Conservation (phyloP, 257 asterid species). For the Catharanthus roseus region DNA sequence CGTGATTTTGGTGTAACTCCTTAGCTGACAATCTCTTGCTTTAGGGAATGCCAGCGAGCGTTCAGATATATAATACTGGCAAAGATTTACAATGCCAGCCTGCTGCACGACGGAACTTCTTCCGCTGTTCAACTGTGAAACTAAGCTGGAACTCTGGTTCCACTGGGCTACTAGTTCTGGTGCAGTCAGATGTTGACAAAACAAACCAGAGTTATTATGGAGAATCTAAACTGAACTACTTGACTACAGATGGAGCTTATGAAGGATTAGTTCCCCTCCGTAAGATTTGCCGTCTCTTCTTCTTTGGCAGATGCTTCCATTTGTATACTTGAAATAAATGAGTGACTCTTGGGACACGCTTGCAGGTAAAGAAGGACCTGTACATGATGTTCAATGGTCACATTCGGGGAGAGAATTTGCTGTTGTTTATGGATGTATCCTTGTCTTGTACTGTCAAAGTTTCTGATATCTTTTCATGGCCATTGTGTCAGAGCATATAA, state of each 20-base stretch:
- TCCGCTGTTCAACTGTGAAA: constrained; percentile 90
- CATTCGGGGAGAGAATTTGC: constrained; percentile 85
- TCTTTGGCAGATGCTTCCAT: constrained; percentile 6
- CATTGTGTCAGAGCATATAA: too few species aligned
- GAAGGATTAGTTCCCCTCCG: constrained; percentile 97
- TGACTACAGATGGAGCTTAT: constrained; percentile 88
- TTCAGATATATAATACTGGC: constrained; percentile 70
- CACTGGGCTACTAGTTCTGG: constrained; percentile 78
- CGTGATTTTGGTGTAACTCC: constrained; percentile 5
- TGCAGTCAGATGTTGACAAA: constrained; percentile 97
- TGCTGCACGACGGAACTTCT: constrained; percentile 82
- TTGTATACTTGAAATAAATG: constrained; percentile 10
- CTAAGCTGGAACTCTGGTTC: constrained; percentile 79
- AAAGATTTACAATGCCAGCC: constrained; percentile 79
- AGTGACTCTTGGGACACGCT: constrained; percentile 22
- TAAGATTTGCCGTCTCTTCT: constrained; percentile 21
- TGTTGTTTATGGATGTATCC: constrained; percentile 99
- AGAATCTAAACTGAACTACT: constrained; percentile 82
- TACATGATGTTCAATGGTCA: constrained; percentile 98
- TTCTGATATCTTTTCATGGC: background rate
- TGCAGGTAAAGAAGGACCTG: constrained; percentile 97
- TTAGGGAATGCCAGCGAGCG: constrained; percentile 97
- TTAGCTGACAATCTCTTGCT: constrained; percentile 20
- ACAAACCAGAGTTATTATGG: constrained; percentile 98
- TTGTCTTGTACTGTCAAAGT: constrained; percentile 14